These are phyloP conservation scores for Strigomonas galati DNA, from an alignment of 208 protist species.

Conservation along the genomic window DNA sequence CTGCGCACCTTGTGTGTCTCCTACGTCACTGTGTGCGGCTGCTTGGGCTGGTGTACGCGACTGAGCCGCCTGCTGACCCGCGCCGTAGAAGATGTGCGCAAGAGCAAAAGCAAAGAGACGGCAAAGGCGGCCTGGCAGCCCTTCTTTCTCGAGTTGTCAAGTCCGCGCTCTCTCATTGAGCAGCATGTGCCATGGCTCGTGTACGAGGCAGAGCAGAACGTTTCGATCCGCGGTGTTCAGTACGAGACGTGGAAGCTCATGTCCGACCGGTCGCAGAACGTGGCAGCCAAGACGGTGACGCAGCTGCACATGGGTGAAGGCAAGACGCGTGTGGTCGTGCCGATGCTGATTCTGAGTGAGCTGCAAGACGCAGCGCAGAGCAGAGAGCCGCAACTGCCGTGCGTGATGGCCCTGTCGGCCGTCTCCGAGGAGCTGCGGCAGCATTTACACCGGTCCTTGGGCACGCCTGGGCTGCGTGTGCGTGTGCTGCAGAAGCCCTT, in stretches of 20 bases:
- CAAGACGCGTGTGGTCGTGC: constrained; percentile 14
- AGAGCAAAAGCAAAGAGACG: neutral
- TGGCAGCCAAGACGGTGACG: neutral
- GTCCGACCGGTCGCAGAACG: too few relatives aligned
- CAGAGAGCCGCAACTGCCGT: too few relatives aligned
- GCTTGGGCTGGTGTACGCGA: too few relatives aligned
- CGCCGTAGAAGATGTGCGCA: neutral
- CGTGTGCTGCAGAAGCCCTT: neutral
- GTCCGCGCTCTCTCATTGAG: too few relatives aligned
- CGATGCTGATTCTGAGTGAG: constrained; percentile 11
- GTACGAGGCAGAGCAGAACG: too few relatives aligned
- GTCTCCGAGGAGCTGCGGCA: neutral
- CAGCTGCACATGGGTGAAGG: constrained; percentile 21
- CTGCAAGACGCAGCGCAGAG: too few relatives aligned
- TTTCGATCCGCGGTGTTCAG: too few relatives aligned
- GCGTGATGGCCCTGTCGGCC: neutral
- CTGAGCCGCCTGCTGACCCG: too few relatives aligned
- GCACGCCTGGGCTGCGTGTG: neutral
- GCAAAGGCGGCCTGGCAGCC: neutral
- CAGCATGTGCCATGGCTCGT: too few relatives aligned
- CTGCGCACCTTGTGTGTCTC: neutral
- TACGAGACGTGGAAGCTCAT: too few relatives aligned
- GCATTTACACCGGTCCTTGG: neutral
- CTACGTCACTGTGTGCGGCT: neutral
- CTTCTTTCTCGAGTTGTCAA: too few relatives aligned